phyloP scores from a whole-genome alignment of 306 rosid genomes.

The Rosa lucieae region DNA sequence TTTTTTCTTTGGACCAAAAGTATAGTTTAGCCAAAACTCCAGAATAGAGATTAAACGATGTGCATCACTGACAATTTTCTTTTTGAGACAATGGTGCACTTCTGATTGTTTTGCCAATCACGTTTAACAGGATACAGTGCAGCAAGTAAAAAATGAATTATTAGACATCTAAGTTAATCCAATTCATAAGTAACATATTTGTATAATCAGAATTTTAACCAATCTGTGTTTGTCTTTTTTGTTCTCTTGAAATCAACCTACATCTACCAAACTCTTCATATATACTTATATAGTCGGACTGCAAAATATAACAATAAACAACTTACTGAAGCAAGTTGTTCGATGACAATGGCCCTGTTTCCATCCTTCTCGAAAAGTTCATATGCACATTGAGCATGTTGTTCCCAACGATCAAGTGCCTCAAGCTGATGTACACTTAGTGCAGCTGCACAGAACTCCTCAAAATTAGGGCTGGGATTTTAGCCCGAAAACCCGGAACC shows the following conservation, averaged over 20 bases:
- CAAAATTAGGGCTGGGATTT: too few species aligned
- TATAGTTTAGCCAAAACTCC: too few species aligned
- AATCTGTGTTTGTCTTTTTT: not conserved
- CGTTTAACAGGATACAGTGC: not conserved
- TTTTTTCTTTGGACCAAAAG: too few species aligned
- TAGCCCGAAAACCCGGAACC: too few species aligned
- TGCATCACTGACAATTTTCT: too few species aligned
- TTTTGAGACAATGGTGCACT: not conserved
- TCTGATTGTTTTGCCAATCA: not conserved
- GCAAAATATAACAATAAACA: constrained; percentile 1
- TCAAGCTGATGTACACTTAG: constrained; percentile 93
- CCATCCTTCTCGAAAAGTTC: constrained; percentile 96
- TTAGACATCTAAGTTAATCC: not conserved
- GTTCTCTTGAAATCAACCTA: not conserved
- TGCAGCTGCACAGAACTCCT: constrained; percentile 95
- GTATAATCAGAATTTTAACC: not conserved
- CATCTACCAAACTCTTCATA: not conserved
- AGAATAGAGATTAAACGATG: too few species aligned
- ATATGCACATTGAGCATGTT: constrained; percentile 90
- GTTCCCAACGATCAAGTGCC: constrained; percentile 97
- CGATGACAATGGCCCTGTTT: constrained; percentile 88
- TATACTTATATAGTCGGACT: not conserved
- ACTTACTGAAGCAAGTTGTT: constrained; percentile 97
- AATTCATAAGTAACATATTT: not conserved
- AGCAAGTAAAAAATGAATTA: not conserved